Percentiles rank a stretch among this genome's conserved stretches.
These are phyloP conservation scores for Brassica incana DNA, from an alignment of 345 rosid species.

Conservation along the genomic window DNA sequence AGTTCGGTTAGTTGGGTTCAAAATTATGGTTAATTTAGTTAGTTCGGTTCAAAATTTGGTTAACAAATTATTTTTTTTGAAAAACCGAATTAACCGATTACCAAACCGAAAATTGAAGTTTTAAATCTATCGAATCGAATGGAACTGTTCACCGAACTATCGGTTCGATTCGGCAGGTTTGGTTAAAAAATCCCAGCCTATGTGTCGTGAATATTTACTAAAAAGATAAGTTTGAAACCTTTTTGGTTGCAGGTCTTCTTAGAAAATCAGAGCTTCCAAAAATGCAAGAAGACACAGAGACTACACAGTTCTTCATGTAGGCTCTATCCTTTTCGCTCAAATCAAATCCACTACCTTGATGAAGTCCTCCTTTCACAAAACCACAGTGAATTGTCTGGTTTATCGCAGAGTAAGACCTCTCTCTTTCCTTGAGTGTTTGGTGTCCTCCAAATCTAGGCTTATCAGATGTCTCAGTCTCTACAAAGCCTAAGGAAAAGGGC, in stretches of 20 bases:
- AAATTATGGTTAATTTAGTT: too few species aligned
- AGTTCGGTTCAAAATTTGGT: too few species aligned
- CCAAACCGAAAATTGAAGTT: too few species aligned
- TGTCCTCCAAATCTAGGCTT: constrained; percentile 81
- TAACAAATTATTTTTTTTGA: too few species aligned
- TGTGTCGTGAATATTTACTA: too few species aligned
- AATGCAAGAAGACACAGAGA: constrained; percentile 92
- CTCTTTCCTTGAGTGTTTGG: constrained; percentile 74
- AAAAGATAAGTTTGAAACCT: constrained; percentile 51
- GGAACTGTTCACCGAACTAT: too few species aligned
- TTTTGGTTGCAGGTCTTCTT: constrained; percentile 76
- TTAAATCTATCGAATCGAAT: too few species aligned
- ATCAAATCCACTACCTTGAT: constrained; percentile 62
- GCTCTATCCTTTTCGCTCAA: constrained; percentile 62
- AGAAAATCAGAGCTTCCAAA: constrained; percentile 93
- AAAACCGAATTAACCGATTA: too few species aligned
- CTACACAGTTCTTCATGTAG: constrained; percentile 67
- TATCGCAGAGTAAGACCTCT: constrained; percentile 59
- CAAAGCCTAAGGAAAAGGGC: constrained; percentile 57
- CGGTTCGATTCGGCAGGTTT: too few species aligned
- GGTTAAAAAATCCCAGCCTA: too few species aligned
- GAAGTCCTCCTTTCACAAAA: constrained; percentile 63
- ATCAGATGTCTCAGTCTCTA: constrained; percentile 48
- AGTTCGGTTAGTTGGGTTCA: too few species aligned
- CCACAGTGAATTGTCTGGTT: constrained; percentile 86